Base-by-base conservation (phyloP, 495 filamentous ascomycete genomes). In the Aspergillus taichungensis region DNA sequence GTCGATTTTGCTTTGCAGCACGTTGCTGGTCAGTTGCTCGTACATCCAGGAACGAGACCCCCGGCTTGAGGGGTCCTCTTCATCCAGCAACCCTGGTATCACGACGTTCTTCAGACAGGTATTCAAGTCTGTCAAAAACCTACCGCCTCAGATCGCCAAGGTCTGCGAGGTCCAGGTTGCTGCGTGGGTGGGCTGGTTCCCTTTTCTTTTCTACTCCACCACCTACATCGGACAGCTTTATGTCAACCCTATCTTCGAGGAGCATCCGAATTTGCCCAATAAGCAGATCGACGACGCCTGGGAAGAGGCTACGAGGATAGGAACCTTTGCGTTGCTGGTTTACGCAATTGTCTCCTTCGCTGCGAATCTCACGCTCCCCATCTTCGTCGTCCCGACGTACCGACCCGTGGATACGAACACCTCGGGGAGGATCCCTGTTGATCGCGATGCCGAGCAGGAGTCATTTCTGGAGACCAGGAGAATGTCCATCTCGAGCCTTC, bases 131-230 rank as follows among this genome's bases (percentile, higher is more conserved):
- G 83, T 91, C 47, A 76, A 75, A 44, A 69, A 78, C 39, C 72
- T 95, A 3, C 87, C 89, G 0, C 78, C 80, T 3, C 86, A 94
- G 57, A 88, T 89, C 53, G 69, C 75, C 13, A 83, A 80, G 53
- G 85, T 95, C 47, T 95, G 89, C 62, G 69, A 85, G 50, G 87
- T 92, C 0, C 88, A 95, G 60, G 78, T 95, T 55, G 87, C 84
- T 45, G 85, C 86, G 24, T 95, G 89, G 89, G 82, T 94, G 50
- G 89, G 86, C 46, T 95, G 89, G 84, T 95, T 95, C 56, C 89
- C 89, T 12, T 91, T 94, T 68, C 72, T 95, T 0, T 95, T 90
- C 64, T 95, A 95, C 67, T 84, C 88, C 6, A 92, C 87, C 1
- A 92, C 86, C 27, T 95, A 89, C 61, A 82, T 95, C 54, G 89